Base-by-base conservation (phyloP, 805 yeast species). In the Cyberlindnera euphorbiae region DNA sequence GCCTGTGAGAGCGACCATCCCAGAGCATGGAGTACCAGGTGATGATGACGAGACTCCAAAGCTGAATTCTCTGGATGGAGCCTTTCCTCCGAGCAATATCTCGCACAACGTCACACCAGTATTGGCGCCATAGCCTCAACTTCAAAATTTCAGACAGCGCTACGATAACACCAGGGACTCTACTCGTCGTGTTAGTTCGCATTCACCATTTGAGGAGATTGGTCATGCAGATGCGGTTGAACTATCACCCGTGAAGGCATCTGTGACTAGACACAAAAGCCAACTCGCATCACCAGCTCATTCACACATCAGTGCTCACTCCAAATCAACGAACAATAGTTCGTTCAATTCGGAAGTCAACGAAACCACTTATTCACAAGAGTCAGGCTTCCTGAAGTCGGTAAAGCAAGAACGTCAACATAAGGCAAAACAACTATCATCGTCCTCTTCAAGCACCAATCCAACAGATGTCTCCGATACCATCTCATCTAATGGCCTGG, bases 391-490 rank as follows among this genome's bases (percentile, higher is more conserved):
- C 19, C 62, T 90, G 42, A 72, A 73, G 51, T 69, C 69, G 26
- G 64, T 72, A 17, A 71, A 75, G 41, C 86, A 90, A 4, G 96
- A 89, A 58, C 67, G 67, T 32, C 64, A 73, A 45, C 75, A 87
- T 17, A 73, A 68, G 18, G 63, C 72, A 25, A 73, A 75, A 33
- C 64, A 75, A 6, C 28, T 44, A 14, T 28, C 30, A 3, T 12
- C 28, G 17, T 9, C 27, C 18, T 14, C 8, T 10, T 15, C 28
- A 3, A 17, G 13, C 22, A 9, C 22, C 18, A 3, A 21, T 23
- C 14, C 28, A 14, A 12, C 12, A 15, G 26, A 15, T 9, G 25
- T 7, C 14, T 6, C 23, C 5, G 34, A 25, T 8, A 19, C 19
- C 2, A 14, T 32, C 17, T 30, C 34, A 13, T 31, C 25, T 15